A percentile compares a stretch with the other conserved stretches of the same genome.
Evolutionary conservation across 2,329 filamentous ascomycete genomes (phyloP).

Genomic region (Aspergillus intermedius): DNA sequence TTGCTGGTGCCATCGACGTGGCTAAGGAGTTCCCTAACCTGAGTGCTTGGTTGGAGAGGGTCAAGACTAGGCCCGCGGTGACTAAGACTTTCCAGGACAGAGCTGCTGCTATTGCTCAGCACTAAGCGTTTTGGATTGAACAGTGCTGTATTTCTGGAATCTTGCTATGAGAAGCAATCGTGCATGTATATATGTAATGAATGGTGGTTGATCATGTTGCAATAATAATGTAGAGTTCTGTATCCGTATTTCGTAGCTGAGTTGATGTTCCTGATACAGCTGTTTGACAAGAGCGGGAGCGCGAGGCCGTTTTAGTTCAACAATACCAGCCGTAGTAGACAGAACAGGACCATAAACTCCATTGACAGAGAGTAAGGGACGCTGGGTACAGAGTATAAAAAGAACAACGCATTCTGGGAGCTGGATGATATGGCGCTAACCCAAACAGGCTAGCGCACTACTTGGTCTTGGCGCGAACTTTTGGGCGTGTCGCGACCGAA

Average conservation of each 20-base stretch:
- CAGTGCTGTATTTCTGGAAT: neutral
- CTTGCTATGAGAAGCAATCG: no score
- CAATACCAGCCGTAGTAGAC: no score
- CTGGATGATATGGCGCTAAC: slow-evolving; percentile 2
- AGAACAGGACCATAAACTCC: no score
- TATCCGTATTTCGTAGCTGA: no score
- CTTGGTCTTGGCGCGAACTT: slow-evolving; percentile 30
- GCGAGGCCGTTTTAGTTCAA: no score
- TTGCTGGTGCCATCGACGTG: slow-evolving; percentile 15
- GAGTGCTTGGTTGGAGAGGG: slow-evolving; percentile 23
- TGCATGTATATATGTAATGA: neutral
- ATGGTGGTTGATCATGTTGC: neutral
- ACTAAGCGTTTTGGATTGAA: neutral
- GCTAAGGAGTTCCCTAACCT: slow-evolving; percentile 24
- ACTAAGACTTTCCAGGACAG: slow-evolving; percentile 15
- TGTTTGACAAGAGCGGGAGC: no score
- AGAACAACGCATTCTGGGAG: neutral
- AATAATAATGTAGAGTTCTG: no score
- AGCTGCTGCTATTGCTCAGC: slow-evolving; percentile 5
- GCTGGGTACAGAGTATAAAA: neutral
- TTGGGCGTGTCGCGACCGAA: slow-evolving; percentile 27
- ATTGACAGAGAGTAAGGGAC: neutral
- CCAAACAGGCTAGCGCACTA: slow-evolving; percentile 12
- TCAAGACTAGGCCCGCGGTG: slow-evolving; percentile 22
- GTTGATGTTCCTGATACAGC: no score